phyloP scores from a whole-genome alignment of 2,329 filamentous ascomycete genomes.

The Claviceps arundinis region DNA sequence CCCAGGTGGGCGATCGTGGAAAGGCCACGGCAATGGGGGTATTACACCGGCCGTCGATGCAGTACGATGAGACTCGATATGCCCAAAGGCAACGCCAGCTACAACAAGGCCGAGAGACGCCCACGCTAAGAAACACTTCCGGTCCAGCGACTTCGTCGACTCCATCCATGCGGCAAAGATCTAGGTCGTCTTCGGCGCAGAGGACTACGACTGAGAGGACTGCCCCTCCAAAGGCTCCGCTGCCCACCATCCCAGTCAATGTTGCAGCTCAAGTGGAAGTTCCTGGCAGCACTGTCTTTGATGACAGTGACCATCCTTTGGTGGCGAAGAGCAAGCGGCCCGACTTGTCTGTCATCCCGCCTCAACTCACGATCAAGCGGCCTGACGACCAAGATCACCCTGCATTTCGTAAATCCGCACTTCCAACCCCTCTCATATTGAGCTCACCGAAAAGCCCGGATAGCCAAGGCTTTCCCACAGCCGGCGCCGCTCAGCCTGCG shows the following conservation, averaged over 20 bases:
- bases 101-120: slow-evolving; percentile 58
- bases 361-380: slow-evolving; percentile 28
- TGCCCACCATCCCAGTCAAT: slow-evolving; percentile 18
- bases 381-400: slow-evolving; percentile 42
- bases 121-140: slow-evolving; percentile 31
- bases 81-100: slow-evolving; percentile 70
- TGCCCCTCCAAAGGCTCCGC: slow-evolving; percentile 12
- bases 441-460: slow-evolving; percentile 13
- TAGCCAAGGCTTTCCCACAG: slow-evolving; percentile 14
- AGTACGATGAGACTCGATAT: slow-evolving; percentile 78
- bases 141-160: slow-evolving; percentile 31
- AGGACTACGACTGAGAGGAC: slow-evolving; percentile 21
- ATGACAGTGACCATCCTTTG: slow-evolving; percentile 29
- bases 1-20: slow-evolving; percentile 64
- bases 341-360: slow-evolving; percentile 12
- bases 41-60: slow-evolving; percentile 56
- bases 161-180: slow-evolving; percentile 26
- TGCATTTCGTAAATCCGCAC: slow-evolving; percentile 33
- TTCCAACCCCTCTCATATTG: slow-evolving; percentile 30
- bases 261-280: slow-evolving; percentile 20
- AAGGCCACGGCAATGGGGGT: slow-evolving; percentile 61
- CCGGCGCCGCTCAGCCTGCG: slow-evolving; percentile 8
- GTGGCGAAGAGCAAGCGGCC: slow-evolving; percentile 5
- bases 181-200: slow-evolving; percentile 33
- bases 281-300: slow-evolving; percentile 27